Base-by-base conservation (phyloP, 1,284 basidiomycete species). In the Fistulinella cinereoalba region DNA sequence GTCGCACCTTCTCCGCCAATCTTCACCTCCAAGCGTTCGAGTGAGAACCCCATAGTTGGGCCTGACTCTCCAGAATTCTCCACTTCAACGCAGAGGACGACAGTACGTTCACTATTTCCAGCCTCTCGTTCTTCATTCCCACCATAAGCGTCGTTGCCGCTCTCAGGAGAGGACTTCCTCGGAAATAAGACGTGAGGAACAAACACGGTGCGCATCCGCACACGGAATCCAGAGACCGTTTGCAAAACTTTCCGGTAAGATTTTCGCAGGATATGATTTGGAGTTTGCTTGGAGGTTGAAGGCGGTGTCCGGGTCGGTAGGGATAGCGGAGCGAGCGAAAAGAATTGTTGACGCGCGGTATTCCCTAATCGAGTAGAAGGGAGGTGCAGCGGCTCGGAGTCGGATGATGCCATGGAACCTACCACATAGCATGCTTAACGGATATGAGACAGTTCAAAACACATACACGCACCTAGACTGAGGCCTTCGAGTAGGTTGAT, bases 181-280 rank as follows among this genome's bases (percentile, higher is more conserved):
- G 80, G 76, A 5, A 83, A 69, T 45, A 83, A 72, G 16, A 92
- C 79, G 56, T 90, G 85, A 0, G 91, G 92, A 3, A 93, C 81
- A 56, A 92, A 90, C 7, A 92, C 82, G 0, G 90, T 92, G 18
- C 90, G 79, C 90, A 94, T 93, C 27, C 91, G 81, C 16, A 95
- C 87, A 21, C 82, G 77, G 63, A 95, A 86, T 2, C 90, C 91
- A 13, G 88, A 88, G 4, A 85, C 82, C 0, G 88, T 85, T 37
- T 74, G 73, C 13, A 95, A 66, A 1, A 86, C 83, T 55, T 87
- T 85, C n/a, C 92, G 78, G 66, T 83, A 93, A 2, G 89, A 89
- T 65, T 92, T 92, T 39, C 88, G 83, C 11, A 95, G 69, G 0
- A 88, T 86, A 2, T 84, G 76, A 37, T 75, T 74, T 3, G 74